Evolutionary conservation across 176 grass and related monocot species (phyloP).

Genomic region (Thalia dealbata): DNA sequence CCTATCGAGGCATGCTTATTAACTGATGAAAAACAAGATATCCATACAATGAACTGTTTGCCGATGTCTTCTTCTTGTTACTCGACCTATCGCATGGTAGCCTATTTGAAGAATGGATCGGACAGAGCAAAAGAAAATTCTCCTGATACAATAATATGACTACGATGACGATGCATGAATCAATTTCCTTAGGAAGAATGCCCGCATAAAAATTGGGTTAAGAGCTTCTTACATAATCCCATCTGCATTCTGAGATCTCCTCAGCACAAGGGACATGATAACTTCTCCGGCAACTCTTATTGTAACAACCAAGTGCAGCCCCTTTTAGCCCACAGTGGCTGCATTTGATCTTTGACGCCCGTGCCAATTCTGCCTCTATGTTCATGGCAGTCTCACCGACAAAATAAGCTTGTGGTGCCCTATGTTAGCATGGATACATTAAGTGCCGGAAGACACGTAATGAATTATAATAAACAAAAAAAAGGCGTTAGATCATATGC

Average conservation of each 20-base stretch:
- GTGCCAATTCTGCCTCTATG: constrained; percentile 59
- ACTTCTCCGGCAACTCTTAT: constrained; percentile 81
- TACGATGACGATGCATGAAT: not conserved
- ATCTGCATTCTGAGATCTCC: constrained; percentile 54
- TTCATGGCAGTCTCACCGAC: constrained; percentile 55
- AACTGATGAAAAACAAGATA: constrained; percentile 6
- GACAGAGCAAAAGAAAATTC: constrained; percentile 83
- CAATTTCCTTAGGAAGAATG: not conserved
- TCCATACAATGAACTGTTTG: constrained; percentile 31
- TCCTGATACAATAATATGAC: constrained; percentile 28
- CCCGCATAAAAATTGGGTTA: not conserved
- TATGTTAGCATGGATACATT: constrained; percentile 18
- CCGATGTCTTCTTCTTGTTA: constrained; percentile 38
- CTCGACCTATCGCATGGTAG: constrained; percentile 69
- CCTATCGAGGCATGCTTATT: constrained; percentile 11
- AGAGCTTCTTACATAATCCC: constrained; percentile 46
- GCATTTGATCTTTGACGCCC: constrained; percentile 92
- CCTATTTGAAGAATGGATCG: constrained; percentile 67
- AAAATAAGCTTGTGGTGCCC: constrained; percentile 93
- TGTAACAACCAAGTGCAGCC: constrained; percentile 85
- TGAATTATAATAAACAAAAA: not conserved
- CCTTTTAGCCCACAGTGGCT: constrained; percentile 79
- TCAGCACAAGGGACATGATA: constrained; percentile 83
- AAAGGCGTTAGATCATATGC: not conserved
- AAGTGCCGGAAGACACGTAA: not conserved